Evolutionary conservation across 495 filamentous ascomycete species (phyloP).

Genomic region (Hyphodiscus hymeniophilus): DNA sequence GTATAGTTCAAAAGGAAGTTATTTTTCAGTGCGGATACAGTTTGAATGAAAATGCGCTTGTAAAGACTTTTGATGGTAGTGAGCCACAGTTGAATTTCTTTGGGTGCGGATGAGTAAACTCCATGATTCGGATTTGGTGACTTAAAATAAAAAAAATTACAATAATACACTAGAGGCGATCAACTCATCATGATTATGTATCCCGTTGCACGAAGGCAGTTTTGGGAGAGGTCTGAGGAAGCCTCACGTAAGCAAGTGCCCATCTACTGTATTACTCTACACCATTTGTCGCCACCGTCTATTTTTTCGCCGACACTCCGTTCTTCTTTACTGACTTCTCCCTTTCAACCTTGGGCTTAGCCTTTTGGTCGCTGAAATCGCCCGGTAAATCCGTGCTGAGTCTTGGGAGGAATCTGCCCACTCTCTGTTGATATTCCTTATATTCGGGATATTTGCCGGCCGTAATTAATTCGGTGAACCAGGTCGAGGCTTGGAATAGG

Average conservation of each 20-base stretch:
- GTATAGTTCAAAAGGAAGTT: too few species aligned
- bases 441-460: slow-evolving; percentile 85
- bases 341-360: slow-evolving; percentile 10
- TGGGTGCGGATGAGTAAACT: too few species aligned
- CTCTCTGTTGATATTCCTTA: slow-evolving; percentile 67
- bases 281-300: neutral
- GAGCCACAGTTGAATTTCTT: too few species aligned
- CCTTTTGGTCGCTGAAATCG: slow-evolving; percentile 28
- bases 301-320: neutral
- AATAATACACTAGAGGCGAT: too few species aligned
- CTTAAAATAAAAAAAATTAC: too few species aligned
- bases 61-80: too few species aligned
- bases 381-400: slow-evolving; percentile 35
- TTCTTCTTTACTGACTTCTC: slow-evolving; percentile 2
- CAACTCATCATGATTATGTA: neutral
- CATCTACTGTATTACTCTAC: neutral
- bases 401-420: slow-evolving; percentile 75
- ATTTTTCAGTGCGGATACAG: too few species aligned
- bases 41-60: too few species aligned
- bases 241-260: too few species aligned
- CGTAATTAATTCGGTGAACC: slow-evolving; percentile 77
- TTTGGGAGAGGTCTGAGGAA: too few species aligned
- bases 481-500: slow-evolving; percentile 83
- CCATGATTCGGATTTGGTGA: too few species aligned
- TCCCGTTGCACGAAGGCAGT: neutral